Base-by-base conservation (phyloP, 371 early-diverging fungal species). In the Lichtheimia ornata region DNA sequence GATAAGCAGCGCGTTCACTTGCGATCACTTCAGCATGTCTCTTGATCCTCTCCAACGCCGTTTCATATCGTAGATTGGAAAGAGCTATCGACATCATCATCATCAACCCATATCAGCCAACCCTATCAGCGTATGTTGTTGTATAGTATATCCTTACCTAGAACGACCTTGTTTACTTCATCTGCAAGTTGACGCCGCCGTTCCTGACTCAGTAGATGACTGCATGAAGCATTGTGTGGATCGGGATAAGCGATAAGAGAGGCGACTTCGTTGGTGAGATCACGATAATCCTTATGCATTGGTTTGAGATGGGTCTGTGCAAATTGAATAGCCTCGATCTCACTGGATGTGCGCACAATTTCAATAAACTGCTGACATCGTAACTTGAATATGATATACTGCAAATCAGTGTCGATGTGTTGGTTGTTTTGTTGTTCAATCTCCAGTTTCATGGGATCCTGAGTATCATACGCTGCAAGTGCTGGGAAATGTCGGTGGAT, bases 331-430 rank as follows among this genome's bases (percentile, higher is more conserved):
- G 76, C 71, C 1, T 70, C 67, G 7, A 67, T 50, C 43, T 65
- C 67, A 18, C 58, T 56, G 20, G 67, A 56, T 4, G 58, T 42
- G 9, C 70, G 68, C 5, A 67, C 65, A 9, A 76, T 68, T 43
- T 71, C 78, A 13, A 77, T 62, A 56, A 77, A 77, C 14, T 71
- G 72, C 51, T 77, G 78, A 24, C 78, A 77, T 51, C 69, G 68
- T 15, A 77, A 54, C 53, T 72, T 65, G 51, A 74, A 74, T 40
- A 61, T 28, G n/a, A 53, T 61, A 15, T 52, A 52, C 20, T 53
- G 53, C 52, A 61, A 18, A 47, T 47, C 47, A 13, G n/a, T 22
- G 44, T 45, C 58, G 20, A 22, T 35, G 2, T 3, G 15, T n/a
- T 40, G 17, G 4, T 27, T 25, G 28, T 44, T 44, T 20, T 54